Percentiles rank a stretch among this genome's conserved stretches.
Evolutionary conservation across 2,329 filamentous ascomycete genomes (phyloP).

Genomic region (Zasmidium citrigriseum): DNA sequence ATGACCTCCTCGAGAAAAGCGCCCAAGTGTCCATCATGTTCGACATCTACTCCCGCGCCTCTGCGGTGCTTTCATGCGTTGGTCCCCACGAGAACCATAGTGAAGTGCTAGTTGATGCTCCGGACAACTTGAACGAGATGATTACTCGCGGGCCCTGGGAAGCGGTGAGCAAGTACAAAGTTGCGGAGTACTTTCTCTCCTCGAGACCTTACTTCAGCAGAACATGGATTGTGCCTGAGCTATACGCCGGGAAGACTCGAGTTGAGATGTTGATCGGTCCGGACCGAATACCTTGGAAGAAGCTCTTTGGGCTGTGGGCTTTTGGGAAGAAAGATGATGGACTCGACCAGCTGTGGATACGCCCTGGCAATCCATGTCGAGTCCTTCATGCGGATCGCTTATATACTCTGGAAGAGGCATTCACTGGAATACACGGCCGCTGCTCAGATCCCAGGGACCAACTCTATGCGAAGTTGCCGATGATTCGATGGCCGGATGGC

Average conservation of each 20-base stretch:
- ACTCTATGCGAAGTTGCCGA: not conserved
- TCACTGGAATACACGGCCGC: not conserved
- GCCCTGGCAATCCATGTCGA: not conserved
- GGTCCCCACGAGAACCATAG: not conserved
- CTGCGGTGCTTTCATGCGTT: conserved; percentile 2
- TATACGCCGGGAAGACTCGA: not conserved
- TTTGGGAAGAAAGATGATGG: not conserved
- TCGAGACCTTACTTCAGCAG: not conserved
- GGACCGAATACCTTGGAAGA: not conserved
- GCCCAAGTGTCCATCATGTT: conserved; percentile 17
- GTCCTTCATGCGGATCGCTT: not conserved
- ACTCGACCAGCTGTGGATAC: not conserved
- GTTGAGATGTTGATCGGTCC: not conserved
- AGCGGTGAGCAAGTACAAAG: no score
- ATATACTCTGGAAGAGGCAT: not conserved
- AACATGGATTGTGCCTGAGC: conserved; percentile 4
- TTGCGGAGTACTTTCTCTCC: not conserved
- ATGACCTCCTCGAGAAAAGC: conserved; percentile 12
- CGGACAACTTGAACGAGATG: not conserved
- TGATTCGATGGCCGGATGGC: not conserved
- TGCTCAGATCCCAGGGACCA: not conserved
- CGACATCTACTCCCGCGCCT: conserved; percentile 12
- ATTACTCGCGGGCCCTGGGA: not conserved
- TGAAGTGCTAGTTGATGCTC: not conserved
- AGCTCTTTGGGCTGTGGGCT: not conserved